Conservation (phyloP, 768 basidiomycete genomes). For the Myochromella boudieri region DNA sequence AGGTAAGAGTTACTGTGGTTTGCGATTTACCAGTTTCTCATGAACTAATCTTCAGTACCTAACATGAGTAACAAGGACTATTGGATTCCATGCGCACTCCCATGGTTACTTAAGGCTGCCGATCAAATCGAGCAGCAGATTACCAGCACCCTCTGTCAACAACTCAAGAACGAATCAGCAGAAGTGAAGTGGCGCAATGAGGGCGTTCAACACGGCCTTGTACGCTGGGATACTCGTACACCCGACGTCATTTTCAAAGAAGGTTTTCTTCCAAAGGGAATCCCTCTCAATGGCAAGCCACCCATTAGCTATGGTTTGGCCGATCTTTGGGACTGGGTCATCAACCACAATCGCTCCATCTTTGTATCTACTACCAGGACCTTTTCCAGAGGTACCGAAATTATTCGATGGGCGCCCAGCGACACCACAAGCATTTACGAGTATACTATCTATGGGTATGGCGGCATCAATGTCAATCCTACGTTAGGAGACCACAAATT, state of each 20-base stretch:
- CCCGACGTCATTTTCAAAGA: slow-evolving; percentile 7
- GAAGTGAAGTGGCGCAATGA: background rate
- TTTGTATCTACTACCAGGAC: slow-evolving; percentile 1
- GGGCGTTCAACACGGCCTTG: background rate
- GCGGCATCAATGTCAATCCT: slow-evolving; percentile 1
- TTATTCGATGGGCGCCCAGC: background rate
- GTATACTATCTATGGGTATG: slow-evolving; percentile 2
- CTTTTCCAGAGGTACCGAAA: background rate
- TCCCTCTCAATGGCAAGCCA: background rate
- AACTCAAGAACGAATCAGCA: too few relatives aligned
- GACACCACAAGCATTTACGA: background rate
- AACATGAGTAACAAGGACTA: background rate
- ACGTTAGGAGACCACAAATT: background rate
- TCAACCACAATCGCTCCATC: background rate
- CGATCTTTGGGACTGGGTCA: slow-evolving; percentile 1
- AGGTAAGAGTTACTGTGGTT: too few relatives aligned
- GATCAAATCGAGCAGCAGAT: slow-evolving; percentile 2
- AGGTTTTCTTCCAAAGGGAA: background rate
- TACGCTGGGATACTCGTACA: slow-evolving; percentile 2
- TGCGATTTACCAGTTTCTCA: too few relatives aligned
- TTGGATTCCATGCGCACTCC: background rate
- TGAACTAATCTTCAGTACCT: too few relatives aligned
- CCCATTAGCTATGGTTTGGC: background rate
- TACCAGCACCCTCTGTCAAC: background rate
- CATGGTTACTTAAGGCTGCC: background rate